phyloP scores from a whole-genome alignment of 805 yeast genomes.

The Candida hispaniensis region DNA sequence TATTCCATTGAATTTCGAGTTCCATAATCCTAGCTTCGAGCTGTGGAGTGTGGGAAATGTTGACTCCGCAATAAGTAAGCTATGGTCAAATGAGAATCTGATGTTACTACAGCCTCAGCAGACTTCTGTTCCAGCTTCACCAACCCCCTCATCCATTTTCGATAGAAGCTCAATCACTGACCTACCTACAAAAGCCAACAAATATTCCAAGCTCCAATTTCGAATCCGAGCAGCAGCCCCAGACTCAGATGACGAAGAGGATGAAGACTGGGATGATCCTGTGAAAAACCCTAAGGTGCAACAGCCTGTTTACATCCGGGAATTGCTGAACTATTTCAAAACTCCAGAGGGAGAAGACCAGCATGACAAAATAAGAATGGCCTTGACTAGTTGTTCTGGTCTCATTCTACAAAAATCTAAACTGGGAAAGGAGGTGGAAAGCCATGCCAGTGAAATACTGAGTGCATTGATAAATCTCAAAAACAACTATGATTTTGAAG shows the following conservation, averaged over 20 bases:
- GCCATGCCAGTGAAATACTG: slow-evolving; percentile 46
- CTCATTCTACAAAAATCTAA: slow-evolving; percentile 54
- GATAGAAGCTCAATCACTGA: slow-evolving; percentile 2
- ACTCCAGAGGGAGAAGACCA: slow-evolving; percentile 36
- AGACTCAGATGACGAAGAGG: slow-evolving; percentile 32
- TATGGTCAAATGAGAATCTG: no score
- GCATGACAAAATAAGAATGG: slow-evolving; percentile 40
- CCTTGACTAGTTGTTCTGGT: slow-evolving; percentile 43
- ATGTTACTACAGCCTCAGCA: no score
- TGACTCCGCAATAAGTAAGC: neutral
- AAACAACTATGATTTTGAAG: slow-evolving; percentile 44
- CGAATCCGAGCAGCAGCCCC: slow-evolving; percentile 26
- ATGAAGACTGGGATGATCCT: slow-evolving; percentile 27
- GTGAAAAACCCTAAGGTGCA: slow-evolving; percentile 32
- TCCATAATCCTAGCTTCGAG: slow-evolving; percentile 15
- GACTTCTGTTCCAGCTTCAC: neutral
- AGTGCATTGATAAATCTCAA: slow-evolving; percentile 41
- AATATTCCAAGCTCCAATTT: slow-evolving; percentile 16
- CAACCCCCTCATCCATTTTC: neutral
- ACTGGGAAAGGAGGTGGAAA: slow-evolving; percentile 50
- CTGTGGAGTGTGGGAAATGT: slow-evolving; percentile 12
- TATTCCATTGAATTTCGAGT: slow-evolving; percentile 25
- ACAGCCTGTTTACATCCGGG: slow-evolving; percentile 61
- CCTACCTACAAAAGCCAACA: neutral
- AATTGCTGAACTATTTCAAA: slow-evolving; percentile 47